phyloP scores from a whole-genome alignment of 768 basidiomycete genomes.

The Lactifluus rugatus region DNA sequence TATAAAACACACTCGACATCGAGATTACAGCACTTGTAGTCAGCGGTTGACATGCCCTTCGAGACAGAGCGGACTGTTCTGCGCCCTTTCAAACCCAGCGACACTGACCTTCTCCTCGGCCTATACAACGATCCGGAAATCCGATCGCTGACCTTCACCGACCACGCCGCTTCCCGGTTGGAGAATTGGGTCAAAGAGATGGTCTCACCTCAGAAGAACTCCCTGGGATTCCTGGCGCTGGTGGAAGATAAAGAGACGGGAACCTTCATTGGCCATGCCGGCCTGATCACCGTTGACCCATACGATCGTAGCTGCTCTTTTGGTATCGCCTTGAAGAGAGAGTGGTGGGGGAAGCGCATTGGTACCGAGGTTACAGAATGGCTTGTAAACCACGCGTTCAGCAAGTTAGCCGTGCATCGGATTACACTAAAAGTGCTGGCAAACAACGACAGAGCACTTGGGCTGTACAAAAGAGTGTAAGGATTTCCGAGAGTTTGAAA shows the following conservation, averaged over 20 bases:
- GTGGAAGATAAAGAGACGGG: constrained; percentile 14
- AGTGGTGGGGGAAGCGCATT: constrained; percentile 15
- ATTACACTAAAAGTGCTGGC: constrained; percentile 5
- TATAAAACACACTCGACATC: background rate
- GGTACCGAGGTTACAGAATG: constrained; percentile 15
- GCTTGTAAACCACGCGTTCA: constrained; percentile 9
- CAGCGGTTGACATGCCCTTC: background rate
- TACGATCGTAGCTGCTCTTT: constrained; percentile 1
- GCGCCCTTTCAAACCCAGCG: constrained; percentile 6
- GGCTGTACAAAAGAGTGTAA: constrained; percentile 13
- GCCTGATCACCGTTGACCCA: background rate
- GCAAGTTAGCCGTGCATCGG: constrained; percentile 5
- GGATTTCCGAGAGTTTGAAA: background rate
- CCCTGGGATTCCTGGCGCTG: constrained; percentile 2
- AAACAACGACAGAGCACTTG: constrained; percentile 9
- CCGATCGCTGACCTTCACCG: constrained; percentile 9
- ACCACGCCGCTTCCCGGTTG: background rate
- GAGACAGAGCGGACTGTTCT: constrained; percentile 5
- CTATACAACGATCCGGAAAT: constrained; percentile 15
- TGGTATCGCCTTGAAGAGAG: constrained; percentile 7
- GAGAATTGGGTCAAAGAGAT: constrained; percentile 8
- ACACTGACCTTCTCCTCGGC: constrained; percentile 2
- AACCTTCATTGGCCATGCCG: constrained; percentile 11
- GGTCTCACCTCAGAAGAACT: background rate
- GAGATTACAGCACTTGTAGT: constrained; percentile 18